Conservation (phyloP, 768 basidiomycete genomes). For the Heimioporus sp. region DNA sequence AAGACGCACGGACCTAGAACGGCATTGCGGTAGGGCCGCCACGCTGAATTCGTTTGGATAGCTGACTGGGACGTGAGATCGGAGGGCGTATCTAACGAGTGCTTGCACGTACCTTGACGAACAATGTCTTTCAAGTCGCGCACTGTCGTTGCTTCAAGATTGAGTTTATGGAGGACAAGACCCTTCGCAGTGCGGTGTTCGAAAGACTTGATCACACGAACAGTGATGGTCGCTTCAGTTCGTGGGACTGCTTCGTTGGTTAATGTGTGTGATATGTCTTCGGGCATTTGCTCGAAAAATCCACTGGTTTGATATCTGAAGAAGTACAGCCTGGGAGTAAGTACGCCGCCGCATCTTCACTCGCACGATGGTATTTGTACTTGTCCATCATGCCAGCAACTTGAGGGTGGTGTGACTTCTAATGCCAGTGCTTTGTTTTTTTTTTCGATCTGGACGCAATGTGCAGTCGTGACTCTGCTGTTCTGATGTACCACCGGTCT, state of each 20-base stretch:
- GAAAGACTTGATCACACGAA: conserved; percentile 95
- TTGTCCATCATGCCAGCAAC: too few species aligned
- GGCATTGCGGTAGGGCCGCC: conserved; percentile 84
- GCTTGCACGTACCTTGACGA: conserved; percentile 51
- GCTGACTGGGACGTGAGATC: conserved; percentile 41
- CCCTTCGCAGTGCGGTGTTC: conserved; percentile 87
- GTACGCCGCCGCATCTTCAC: too few species aligned
- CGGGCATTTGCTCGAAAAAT: conserved; percentile 22
- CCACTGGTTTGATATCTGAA: too few species aligned
- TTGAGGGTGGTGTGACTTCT: too few species aligned
- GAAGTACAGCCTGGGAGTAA: too few species aligned
- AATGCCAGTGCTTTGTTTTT: too few species aligned
- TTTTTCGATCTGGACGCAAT: too few species aligned
- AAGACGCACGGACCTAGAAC: conserved; percentile 53
- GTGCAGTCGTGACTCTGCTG: too few species aligned
- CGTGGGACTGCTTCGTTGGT: conserved; percentile 67
- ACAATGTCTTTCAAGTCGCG: conserved; percentile 72
- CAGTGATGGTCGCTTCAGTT: conserved; percentile 80
- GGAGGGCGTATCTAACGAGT: background rate
- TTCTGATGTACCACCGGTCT: too few species aligned
- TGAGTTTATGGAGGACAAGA: conserved; percentile 77
- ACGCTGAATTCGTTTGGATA: conserved; percentile 69
- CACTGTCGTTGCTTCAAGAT: conserved; percentile 79
- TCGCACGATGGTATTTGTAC: too few species aligned
- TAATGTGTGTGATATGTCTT: conserved; percentile 41